Percentiles rank a stretch among this genome's conserved stretches.
Conservation (phyloP, 768 basidiomycete genomes). For the Exsudoporus frostii region DNA sequence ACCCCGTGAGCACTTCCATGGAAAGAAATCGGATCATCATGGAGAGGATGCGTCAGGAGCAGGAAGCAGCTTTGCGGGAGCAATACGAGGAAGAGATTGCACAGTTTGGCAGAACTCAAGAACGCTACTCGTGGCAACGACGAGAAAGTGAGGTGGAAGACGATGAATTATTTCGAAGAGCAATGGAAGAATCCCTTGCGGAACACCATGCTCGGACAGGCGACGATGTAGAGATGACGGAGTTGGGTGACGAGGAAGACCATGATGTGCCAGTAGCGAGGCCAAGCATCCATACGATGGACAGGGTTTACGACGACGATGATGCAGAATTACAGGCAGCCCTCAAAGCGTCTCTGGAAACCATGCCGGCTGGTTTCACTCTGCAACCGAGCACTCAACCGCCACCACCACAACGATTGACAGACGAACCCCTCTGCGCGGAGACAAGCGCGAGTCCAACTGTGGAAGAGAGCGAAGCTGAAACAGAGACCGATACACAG, state of each 20-base stretch:
- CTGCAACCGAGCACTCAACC: slow-evolving; percentile 26
- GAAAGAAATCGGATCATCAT: slow-evolving; percentile 59
- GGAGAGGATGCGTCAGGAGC: slow-evolving; percentile 61
- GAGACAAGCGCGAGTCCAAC: slow-evolving; percentile 8
- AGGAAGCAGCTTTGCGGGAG: slow-evolving; percentile 64
- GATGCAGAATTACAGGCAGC: slow-evolving; percentile 88
- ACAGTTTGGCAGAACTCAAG: slow-evolving; percentile 18
- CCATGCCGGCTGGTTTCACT: slow-evolving; percentile 51
- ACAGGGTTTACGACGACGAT: slow-evolving; percentile 77
- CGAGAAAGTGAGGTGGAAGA: slow-evolving; percentile 33
- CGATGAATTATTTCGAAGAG: slow-evolving; percentile 53
- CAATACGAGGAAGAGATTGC: slow-evolving; percentile 45
- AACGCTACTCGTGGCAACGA: slow-evolving; percentile 4
- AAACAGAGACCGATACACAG: slow-evolving; percentile 37
- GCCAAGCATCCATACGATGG: slow-evolving; percentile 3
- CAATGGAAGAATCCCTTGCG: slow-evolving; percentile 29
- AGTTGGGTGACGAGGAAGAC: slow-evolving; percentile 27
- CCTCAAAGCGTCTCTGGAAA: slow-evolving; percentile 75
- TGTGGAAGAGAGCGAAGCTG: slow-evolving; percentile 18
- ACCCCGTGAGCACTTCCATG: slow-evolving; percentile 66
- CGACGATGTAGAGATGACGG: slow-evolving; percentile 20
- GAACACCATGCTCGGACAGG: slow-evolving; percentile 15
- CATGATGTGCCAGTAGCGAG: slow-evolving; percentile 1
- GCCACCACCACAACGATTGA: slow-evolving; percentile 16
- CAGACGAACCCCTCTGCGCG: not conserved